These are phyloP conservation scores for Amniculicola lignicola DNA, from an alignment of 495 filamentous ascomycete genomes.

Conservation along the genomic window DNA sequence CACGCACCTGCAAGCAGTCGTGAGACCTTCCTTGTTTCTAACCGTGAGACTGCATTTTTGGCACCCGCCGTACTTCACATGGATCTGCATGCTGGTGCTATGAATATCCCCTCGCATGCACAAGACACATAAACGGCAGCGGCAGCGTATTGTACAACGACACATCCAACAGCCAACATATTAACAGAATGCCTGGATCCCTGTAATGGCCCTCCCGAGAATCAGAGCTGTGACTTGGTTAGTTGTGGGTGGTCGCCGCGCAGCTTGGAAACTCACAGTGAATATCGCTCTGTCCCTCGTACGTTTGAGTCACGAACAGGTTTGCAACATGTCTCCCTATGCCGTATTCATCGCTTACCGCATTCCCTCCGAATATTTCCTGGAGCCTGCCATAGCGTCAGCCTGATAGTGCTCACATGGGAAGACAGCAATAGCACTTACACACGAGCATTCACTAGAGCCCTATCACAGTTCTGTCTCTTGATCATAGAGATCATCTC, in stretches of 20 bases:
- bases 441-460: slow-evolving; percentile 73
- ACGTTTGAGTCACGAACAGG: slow-evolving; percentile 95
- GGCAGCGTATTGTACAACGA: no score
- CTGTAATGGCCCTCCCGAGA: slow-evolving; percentile 66
- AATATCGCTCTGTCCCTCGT: slow-evolving; percentile 96
- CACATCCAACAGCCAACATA: no score
- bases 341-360: slow-evolving; percentile 91
- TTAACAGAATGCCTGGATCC: slow-evolving; percentile 65
- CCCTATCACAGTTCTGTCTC: slow-evolving; percentile 93
- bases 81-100: no score
- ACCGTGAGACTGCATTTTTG: slow-evolving; percentile 23
- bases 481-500: slow-evolving; percentile 99
- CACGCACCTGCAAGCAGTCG: slow-evolving; percentile 17
- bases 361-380: slow-evolving; percentile 96
- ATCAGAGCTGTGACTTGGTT: slow-evolving; percentile 54
- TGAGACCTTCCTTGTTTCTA: slow-evolving; percentile 20
- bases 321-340: slow-evolving; percentile 96
- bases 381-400: slow-evolving; percentile 59
- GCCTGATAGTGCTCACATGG: slow-evolving; percentile 6
- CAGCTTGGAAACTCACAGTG: slow-evolving; percentile 62
- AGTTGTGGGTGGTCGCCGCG: slow-evolving; percentile 11
- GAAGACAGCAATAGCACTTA: slow-evolving; percentile 42
- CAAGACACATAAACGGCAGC: no score
- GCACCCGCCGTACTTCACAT: no score
- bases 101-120: no score